A percentile compares a stretch with the other conserved stretches of the same genome.
Evolutionary conservation across 352 stramenopile genomes (phyloP).

Genomic region (Pythium plurisporium): DNA sequence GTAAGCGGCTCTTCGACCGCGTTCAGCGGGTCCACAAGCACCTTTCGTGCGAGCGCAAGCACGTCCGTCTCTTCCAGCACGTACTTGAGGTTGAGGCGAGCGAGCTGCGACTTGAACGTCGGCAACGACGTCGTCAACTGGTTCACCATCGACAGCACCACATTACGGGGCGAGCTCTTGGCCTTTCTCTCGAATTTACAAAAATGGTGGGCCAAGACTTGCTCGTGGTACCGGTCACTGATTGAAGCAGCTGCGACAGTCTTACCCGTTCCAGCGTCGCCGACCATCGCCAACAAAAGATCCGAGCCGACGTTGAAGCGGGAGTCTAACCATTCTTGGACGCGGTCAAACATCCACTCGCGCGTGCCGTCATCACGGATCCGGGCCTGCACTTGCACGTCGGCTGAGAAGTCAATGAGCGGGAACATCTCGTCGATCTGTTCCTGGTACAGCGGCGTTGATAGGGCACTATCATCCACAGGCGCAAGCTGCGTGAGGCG

Average conservation of each 20-base stretch:
- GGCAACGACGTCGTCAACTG: conserved; percentile 67
- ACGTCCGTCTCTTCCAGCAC: conserved; percentile 73
- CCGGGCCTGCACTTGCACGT: conserved; percentile 40
- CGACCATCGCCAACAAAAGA: conserved; percentile 58
- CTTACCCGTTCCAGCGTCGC: conserved; percentile 67
- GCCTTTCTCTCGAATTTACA: conserved; percentile 75
- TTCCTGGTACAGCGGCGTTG: conserved; percentile 51
- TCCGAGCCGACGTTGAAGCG: conserved; percentile 60
- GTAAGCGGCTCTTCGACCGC: conserved; percentile 60
- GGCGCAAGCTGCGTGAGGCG: conserved; percentile 60
- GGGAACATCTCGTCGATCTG: conserved; percentile 85
- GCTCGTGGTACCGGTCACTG: conserved; percentile 44
- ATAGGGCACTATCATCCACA: conserved; percentile 63
- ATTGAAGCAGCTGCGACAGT: conserved; percentile 53
- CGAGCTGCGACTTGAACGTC: conserved; percentile 77
- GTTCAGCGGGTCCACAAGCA: conserved; percentile 70
- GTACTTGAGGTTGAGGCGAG: conserved; percentile 77
- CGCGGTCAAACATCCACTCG: conserved; percentile 59
- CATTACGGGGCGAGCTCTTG: conserved; percentile 64
- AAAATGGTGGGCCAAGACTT: conserved; percentile 64
- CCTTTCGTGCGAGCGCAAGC: conserved; percentile 58
- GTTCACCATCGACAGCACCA: conserved; percentile 78
- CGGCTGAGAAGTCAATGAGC: conserved; percentile 55
- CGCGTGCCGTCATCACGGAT: conserved; percentile 44
- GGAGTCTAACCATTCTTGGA: conserved; percentile 74